Percentiles rank a stretch among this genome's conserved stretches.
Evolutionary conservation across 192 early-diverging fungal species (phyloP).

Genomic region (Mortierella alpina): DNA sequence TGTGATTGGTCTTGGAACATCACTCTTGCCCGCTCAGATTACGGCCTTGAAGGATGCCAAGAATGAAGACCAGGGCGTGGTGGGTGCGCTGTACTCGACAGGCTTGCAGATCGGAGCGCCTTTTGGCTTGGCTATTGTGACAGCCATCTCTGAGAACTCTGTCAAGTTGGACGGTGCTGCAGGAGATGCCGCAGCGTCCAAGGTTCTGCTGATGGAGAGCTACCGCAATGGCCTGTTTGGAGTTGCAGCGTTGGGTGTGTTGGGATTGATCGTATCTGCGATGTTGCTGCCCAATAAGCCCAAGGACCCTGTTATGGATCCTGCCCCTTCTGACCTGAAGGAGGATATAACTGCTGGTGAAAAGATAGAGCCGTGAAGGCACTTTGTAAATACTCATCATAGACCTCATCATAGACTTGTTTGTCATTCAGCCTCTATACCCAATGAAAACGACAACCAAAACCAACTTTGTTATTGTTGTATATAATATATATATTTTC

Average conservation of each 20-base stretch:
- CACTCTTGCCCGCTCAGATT: conserved; percentile 37
- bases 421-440: not conserved
- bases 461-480: no score
- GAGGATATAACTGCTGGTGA: conserved; percentile 4
- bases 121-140: conserved; percentile 48
- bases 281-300: conserved; percentile 26
- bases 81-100: conserved; percentile 52
- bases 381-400: not conserved
- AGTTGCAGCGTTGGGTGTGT: conserved; percentile 28
- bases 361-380: not conserved
- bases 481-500: no score
- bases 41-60: conserved; percentile 46
- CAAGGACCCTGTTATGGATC: not conserved
- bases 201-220: conserved; percentile 35
- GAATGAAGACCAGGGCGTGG: conserved; percentile 47
- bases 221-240: conserved; percentile 41
- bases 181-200: not conserved
- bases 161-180: not conserved
- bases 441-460: no score
- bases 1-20: conserved; percentile 33
- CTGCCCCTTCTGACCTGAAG: not conserved
- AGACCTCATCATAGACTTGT: not conserved
- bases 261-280: conserved; percentile 26
- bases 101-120: conserved; percentile 50
- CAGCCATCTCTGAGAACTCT: conserved; percentile 45